These are phyloP conservation scores for Clarireedia paspali DNA, from an alignment of 2,329 filamentous ascomycete species.

Conservation along the genomic window DNA sequence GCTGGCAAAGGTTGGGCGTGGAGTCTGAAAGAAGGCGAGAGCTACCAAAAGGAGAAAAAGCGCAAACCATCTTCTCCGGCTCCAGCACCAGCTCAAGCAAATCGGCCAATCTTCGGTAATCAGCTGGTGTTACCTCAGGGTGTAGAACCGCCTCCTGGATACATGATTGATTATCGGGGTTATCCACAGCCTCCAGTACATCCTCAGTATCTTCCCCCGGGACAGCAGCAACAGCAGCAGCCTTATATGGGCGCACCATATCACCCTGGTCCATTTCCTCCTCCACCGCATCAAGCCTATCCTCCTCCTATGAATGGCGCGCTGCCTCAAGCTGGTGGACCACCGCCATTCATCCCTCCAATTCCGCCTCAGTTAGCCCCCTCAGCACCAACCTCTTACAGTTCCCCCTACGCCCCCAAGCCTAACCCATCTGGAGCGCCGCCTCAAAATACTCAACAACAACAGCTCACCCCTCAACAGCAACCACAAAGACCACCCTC, in stretches of 20 bases:
- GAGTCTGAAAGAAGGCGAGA: slow-evolving; percentile 44
- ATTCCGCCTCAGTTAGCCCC: slow-evolving; percentile 21
- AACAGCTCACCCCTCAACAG: background rate
- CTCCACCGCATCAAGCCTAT: slow-evolving; percentile 4
- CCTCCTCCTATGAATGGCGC: slow-evolving; percentile 9
- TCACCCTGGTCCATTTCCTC: slow-evolving; percentile 8
- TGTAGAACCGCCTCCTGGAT: slow-evolving; percentile 4
- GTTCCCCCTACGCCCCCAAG: slow-evolving; percentile 30
- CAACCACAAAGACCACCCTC: slow-evolving; percentile 2
- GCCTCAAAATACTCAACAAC: slow-evolving; percentile 5
- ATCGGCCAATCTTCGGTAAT: slow-evolving; percentile 24
- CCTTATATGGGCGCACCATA: slow-evolving; percentile 17
- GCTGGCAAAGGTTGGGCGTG: slow-evolving; percentile 50
- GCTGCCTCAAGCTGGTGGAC: slow-evolving; percentile 8
- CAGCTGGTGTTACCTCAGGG: slow-evolving; percentile 10
- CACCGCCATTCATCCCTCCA: slow-evolving; percentile 12
- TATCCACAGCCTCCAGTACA: slow-evolving; percentile 13
- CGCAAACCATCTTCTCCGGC: slow-evolving; percentile 34
- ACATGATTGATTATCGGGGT: slow-evolving; percentile 23
- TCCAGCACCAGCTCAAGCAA: slow-evolving; percentile 25
- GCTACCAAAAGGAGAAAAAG: slow-evolving; percentile 51
- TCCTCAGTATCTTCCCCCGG: slow-evolving; percentile 11
- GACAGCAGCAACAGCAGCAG: slow-evolving; percentile 17
- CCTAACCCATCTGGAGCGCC: slow-evolving; percentile 15
- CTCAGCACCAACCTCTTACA: slow-evolving; percentile 20